A percentile compares a stretch with the other conserved stretches of the same genome.
These are phyloP conservation scores for Lodderomyces parapsilosis DNA, from an alignment of 1,139 yeast genomes.

Conservation along the genomic window DNA sequence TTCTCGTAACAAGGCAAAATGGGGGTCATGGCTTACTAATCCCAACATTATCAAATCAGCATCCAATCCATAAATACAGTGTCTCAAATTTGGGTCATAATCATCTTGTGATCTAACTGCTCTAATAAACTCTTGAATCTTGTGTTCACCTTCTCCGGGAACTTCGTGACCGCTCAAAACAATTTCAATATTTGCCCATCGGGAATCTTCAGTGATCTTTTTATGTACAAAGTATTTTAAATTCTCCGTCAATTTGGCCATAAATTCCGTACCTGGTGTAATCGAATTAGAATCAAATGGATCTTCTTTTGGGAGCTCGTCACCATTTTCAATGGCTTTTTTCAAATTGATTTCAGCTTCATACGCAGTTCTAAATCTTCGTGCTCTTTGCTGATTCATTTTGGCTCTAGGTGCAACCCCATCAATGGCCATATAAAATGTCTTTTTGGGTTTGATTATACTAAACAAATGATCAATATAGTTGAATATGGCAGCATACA, in stretches of 20 bases:
- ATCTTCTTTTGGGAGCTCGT: slow-evolving; percentile 64
- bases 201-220: slow-evolving; percentile 85
- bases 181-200: slow-evolving; percentile 84
- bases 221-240: slow-evolving; percentile 89
- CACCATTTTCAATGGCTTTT: slow-evolving; percentile 63
- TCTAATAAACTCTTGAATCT: slow-evolving; percentile 93
- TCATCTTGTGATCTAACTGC: slow-evolving; percentile 70
- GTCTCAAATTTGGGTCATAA: slow-evolving; percentile 84
- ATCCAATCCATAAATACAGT: slow-evolving; percentile 95
- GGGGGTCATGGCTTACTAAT: slow-evolving; percentile 95
- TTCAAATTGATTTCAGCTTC: slow-evolving; percentile 81
- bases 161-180: slow-evolving; percentile 94
- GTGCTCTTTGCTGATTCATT: slow-evolving; percentile 97
- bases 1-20: slow-evolving; percentile 90
- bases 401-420: slow-evolving; percentile 99
- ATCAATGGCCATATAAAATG: slow-evolving; percentile 96
- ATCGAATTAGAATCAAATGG: slow-evolving; percentile 94
- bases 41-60: slow-evolving; percentile 97
- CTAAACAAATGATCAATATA: slow-evolving; percentile 93
- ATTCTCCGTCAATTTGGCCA: slow-evolving; percentile 84
- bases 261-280: slow-evolving; percentile 98
- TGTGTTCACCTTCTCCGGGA: slow-evolving; percentile 99
- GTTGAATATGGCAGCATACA: slow-evolving; percentile 88
- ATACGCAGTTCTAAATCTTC: slow-evolving; percentile 93
- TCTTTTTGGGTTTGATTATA: slow-evolving; percentile 80